Evolutionary conservation across 352 stramenopile genomes (phyloP), one percentile per base, ranked within the genome.

Genomic region (Phytophthora kernoviae): DNA sequence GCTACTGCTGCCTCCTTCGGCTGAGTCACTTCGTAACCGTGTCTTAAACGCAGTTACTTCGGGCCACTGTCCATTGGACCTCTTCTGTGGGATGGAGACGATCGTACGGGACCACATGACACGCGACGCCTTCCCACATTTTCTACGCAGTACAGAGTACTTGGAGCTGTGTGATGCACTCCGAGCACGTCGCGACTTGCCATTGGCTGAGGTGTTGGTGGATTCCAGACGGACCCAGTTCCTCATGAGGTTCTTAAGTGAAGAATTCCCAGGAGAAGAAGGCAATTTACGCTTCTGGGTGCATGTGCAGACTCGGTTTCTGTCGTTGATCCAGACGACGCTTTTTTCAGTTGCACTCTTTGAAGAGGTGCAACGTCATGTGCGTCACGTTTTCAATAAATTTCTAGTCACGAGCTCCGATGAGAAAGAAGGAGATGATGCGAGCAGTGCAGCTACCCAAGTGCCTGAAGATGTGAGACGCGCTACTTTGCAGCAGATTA

Each of bases 241-340:
- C 42, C 72, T 93, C 15, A 65, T 80, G 56, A 64, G 52, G 39
- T 90, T 80, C 41, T 39, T 93, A 27, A 50, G 59, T n/a, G 39
- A 75, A 12, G 44, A 44, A 4, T 49, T 76, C 6, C 62, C 73
- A 0, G 33, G 44, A 4, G 50, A 65, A 21, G 59, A 88, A 26
- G 75, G 75, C 46, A 93, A 90, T 34, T 48, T 91, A 47, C 73
- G 65, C 47, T 90, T 93, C 58, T 93, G 81, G 81, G 70, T 90
- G 42, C 70, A 91, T 11, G 83, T 93, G 10, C 83, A 93, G 53
- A 91, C 83, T 11, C 41, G 56, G 7, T 93, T 93, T 36, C 53
- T 91, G 39, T 81, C 83, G 14, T 58, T 93, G 18, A 78, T 93
- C 36, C 74, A 88, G 68, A 80, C 73, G 6, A 79, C 63, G 3